Percentiles rank a stretch among this genome's conserved stretches.
These are phyloP conservation scores for Paraphaeosphaeria minitans DNA, from an alignment of 2,329 filamentous ascomycete genomes.

Conservation along the genomic window DNA sequence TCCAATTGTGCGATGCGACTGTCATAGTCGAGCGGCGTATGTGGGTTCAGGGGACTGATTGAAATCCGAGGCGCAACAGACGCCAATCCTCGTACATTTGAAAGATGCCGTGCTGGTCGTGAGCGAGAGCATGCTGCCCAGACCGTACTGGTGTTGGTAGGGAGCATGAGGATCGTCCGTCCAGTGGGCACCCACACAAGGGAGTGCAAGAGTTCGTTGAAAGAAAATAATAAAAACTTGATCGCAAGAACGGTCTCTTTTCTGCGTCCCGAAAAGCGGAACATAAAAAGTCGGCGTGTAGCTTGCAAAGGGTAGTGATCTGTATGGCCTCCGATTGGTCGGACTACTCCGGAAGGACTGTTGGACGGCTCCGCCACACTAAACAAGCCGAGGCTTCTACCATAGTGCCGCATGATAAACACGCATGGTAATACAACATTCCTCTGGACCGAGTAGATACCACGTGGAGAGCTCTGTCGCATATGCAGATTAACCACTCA, in stretches of 20 bases:
- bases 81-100: constrained; percentile 7
- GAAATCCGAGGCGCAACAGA: constrained; percentile 15
- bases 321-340: not conserved
- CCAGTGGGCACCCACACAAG: not conserved
- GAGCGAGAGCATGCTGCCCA: not conserved
- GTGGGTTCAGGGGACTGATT: constrained; percentile 19
- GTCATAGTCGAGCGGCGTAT: constrained; percentile 18
- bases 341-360: not conserved
- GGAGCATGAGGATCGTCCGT: not conserved
- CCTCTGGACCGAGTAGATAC: not conserved
- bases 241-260: no score
- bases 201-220: not conserved
- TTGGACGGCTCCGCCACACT: not conserved
- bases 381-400: not conserved
- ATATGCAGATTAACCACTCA: not conserved
- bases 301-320: not conserved
- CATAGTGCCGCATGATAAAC: no score
- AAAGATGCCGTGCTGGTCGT: not conserved
- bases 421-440: not conserved
- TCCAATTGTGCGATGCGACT: constrained; percentile 17
- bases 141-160: not conserved
- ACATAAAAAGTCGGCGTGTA: not conserved
- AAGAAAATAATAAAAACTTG: no score
- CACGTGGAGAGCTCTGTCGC: not conserved
- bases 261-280: no score